Percentiles rank a stretch among this genome's conserved stretches.
Conservation (phyloP, 495 filamentous ascomycete species). For the Oidiodendron maius region DNA sequence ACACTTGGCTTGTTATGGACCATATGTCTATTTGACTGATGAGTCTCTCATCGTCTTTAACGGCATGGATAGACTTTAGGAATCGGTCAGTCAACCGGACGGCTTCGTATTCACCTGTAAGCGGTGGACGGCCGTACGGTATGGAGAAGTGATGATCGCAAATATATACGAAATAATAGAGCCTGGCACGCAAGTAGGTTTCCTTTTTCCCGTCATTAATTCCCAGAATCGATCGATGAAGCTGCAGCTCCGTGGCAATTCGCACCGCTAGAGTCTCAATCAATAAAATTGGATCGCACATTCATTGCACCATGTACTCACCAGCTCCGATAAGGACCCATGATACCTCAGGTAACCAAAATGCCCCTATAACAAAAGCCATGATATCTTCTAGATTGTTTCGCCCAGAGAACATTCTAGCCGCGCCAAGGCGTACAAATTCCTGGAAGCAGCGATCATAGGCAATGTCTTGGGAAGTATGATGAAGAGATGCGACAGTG, state of each 20-base stretch:
- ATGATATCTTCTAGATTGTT: conserved; percentile 30
- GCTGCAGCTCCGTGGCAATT: conserved; percentile 31
- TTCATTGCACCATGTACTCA: too few species aligned
- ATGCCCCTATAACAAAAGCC: conserved; percentile 29
- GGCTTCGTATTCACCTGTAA: conserved; percentile 42
- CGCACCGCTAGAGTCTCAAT: conserved; percentile 20
- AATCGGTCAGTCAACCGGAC: conserved; percentile 47
- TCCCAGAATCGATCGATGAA: conserved; percentile 28
- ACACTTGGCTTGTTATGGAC: conserved; percentile 48
- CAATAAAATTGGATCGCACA: too few species aligned
- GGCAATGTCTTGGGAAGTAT: background rate
- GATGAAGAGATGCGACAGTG: background rate
- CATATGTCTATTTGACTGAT: conserved; percentile 52
- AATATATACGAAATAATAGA: conserved; percentile 33
- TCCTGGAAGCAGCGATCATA: conserved; percentile 23
- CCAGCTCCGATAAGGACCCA: conserved; percentile 29
- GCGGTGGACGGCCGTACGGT: conserved; percentile 30
- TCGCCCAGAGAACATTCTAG: conserved; percentile 26
- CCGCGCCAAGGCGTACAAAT: conserved; percentile 26
- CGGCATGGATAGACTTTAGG: conserved; percentile 35
- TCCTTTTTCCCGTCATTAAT: conserved; percentile 17
- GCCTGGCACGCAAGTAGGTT: conserved; percentile 33
- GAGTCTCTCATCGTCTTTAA: conserved; percentile 45
- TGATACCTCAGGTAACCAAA: conserved; percentile 29
- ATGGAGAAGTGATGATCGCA: conserved; percentile 37